phyloP scores from a whole-genome alignment of 768 basidiomycete genomes.

The Boletus rubescentipes region DNA sequence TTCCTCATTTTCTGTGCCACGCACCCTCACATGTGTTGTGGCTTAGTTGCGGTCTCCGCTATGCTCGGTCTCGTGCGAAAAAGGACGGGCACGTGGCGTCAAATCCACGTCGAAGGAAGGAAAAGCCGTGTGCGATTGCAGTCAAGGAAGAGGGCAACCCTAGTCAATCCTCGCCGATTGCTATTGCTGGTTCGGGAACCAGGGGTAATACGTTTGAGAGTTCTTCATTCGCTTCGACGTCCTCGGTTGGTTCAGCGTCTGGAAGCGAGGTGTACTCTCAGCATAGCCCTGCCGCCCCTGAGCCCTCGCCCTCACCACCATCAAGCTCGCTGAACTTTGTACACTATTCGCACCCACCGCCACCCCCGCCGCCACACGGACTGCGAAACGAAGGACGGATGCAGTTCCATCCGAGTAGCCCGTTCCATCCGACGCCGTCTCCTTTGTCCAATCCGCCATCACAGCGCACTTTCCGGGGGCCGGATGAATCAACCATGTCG shows the following conservation, averaged over 20 bases:
- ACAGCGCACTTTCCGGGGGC: slow-evolving; percentile 37
- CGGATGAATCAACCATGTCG: slow-evolving; percentile 37
- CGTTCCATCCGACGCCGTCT: slow-evolving; percentile 47
- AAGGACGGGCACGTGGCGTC: slow-evolving; percentile 65
- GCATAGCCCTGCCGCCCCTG: slow-evolving; percentile 39
- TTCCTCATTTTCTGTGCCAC: slow-evolving; percentile 13
- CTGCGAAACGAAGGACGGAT: slow-evolving; percentile 32
- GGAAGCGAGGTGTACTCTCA: slow-evolving; percentile 57
- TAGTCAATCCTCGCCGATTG: slow-evolving; percentile 35
- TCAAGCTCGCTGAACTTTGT: slow-evolving; percentile 53
- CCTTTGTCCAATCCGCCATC: slow-evolving; percentile 28
- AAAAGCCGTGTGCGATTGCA: slow-evolving; percentile 41
- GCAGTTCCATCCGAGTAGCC: slow-evolving; percentile 22
- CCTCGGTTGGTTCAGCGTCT: slow-evolving; percentile 54
- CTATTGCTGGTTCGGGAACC: slow-evolving; percentile 46
- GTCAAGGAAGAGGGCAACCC: slow-evolving; percentile 28
- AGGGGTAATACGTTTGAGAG: slow-evolving; percentile 49
- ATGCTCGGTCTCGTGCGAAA: slow-evolving; percentile 85
- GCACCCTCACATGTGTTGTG: slow-evolving; percentile 25
- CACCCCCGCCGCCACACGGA: slow-evolving; percentile 36
- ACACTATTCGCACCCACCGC: slow-evolving; percentile 47
- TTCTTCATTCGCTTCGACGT: slow-evolving; percentile 45
- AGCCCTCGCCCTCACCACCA: slow-evolving; percentile 70
- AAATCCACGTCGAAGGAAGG: slow-evolving; percentile 58
- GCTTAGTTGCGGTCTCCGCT: slow-evolving; percentile 77